Base-by-base conservation (phyloP, 2,329 filamentous ascomycete species). In the Lasiodiplodia gonubiensis region DNA sequence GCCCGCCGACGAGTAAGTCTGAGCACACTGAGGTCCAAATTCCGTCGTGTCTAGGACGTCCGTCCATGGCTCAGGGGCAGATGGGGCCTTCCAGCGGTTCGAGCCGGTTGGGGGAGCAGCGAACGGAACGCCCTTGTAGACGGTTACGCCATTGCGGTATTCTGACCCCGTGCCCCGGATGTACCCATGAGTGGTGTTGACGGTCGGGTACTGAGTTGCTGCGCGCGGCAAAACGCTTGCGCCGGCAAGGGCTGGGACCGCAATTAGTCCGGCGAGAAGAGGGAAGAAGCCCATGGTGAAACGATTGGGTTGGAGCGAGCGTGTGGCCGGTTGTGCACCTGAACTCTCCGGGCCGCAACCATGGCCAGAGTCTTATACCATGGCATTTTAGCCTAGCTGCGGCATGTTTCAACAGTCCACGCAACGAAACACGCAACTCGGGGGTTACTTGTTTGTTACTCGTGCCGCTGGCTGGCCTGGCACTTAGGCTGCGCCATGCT, bases 61-160 rank as follows among this genome's bases (percentile, higher is more conserved):
- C 10, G 63, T 52, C 68, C 68, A 68, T 5, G 68, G 27, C 16
- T 63, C 11, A 3, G 51, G 42, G 4, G 66, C 51, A 14, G 30
- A 18, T 12, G 66, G 55, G n/a, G 54, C 54, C 14, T 55, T 61
- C 66, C 66, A 64, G 18, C 66, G 55, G 16, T 21, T 51, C 2
- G 70, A 52, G 27, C 70, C 25, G 37, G 63, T 27, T 51, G 68
- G 59, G 57, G 67, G 33, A 49, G 70, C 33, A 60, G 69, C 66
- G 52, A 70, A 55, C 30, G 68, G 46, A 42, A 68, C 25, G 18
- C 67, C 49, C 21, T 54, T 64, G 49, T 64, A 64, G 7, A 42
- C 46, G 18, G 61, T 54, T 2, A 64, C 21, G 6, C 49, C 61
- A 14, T 35, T n/a, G 27, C 61, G 48, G 21, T 54, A 64, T 14